Conservation (phyloP, 805 yeast species). For the Kodamaea kaohsiungensis region DNA sequence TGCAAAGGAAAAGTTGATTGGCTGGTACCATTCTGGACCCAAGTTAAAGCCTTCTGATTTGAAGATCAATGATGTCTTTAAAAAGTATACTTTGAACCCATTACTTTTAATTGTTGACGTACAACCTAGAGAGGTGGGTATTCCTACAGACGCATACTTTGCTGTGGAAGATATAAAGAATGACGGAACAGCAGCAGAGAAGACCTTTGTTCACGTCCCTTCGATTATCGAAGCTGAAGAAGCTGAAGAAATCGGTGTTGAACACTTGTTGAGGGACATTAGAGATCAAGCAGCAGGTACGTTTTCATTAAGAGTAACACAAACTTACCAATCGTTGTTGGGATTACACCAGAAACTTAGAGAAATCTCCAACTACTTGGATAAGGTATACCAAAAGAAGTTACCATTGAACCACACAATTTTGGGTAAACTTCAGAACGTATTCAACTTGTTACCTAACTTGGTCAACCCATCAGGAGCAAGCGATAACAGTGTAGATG, state of each 20-base stretch:
- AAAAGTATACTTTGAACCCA: conserved; percentile 78
- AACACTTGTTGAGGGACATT: conserved; percentile 89
- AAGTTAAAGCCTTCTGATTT: conserved; percentile 85
- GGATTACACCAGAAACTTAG: conserved; percentile 79
- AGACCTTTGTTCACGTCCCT: conserved; percentile 91
- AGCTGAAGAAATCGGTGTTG: conserved; percentile 99
- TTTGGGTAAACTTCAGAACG: conserved; percentile 89
- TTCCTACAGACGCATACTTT: conserved; percentile 93
- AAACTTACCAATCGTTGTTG: conserved; percentile 82
- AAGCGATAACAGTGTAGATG: conserved; percentile 11
- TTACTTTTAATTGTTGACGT: conserved; percentile 89
- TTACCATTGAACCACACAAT: conserved; percentile 90
- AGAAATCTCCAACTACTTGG: conserved; percentile 77
- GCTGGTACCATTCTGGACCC: conserved; percentile 99
- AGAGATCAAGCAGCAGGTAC: conserved; percentile 97
- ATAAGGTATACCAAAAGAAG: conserved; percentile 65
- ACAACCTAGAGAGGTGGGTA: conserved; percentile 78
- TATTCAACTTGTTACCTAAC: conserved; percentile 90
- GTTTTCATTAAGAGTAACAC: conserved; percentile 81
- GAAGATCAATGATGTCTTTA: conserved; percentile 86
- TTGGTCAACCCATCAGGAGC: conserved; percentile 34
- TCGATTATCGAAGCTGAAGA: conserved; percentile 95
- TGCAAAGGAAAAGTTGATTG: conserved; percentile 93
- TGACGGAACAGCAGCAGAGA: conserved; percentile 91
- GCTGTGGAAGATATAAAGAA: conserved; percentile 95